Base-by-base conservation (phyloP, 192 early-diverging fungal species). In the Backusella psychrophila region DNA sequence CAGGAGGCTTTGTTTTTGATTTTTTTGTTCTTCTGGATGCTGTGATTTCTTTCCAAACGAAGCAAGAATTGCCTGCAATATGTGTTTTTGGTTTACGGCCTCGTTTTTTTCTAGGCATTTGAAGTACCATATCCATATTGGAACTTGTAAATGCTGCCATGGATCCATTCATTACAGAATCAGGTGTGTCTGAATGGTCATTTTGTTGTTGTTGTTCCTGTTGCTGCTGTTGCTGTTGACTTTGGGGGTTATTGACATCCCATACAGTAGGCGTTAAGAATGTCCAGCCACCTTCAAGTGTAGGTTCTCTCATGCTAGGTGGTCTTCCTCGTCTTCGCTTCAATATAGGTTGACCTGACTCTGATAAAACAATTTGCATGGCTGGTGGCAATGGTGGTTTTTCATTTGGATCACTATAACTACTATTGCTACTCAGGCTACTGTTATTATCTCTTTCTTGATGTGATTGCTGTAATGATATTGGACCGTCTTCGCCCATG, bases 21-120 rank as follows among this genome's bases (percentile, higher is more conserved):
- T 71, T 71, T 19, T 39, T 71, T 44, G 70, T 44, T 44, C 70
- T 71, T 71, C 70, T 71, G 31, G 70, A 44, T 31, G 70, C 70
- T 41, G 70, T 71, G 29, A 71, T 71, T 44, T 71, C 70, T 33
- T 77, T 76, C 82, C 82, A 83, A n/a, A 83, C 82, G 77, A 83
- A 83, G 38, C 82, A 83, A 42, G 82, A 78, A 36, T 83, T 83
- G 12, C 82, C 82, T 68, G 69, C 78, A 65, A 83, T 79, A 59
- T 79, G 82, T 11, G 77, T 83, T 52, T 83, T 83, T 36, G 82
- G 82, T 68, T 83, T 83, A 2, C 82, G 26, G 6, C 82, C 82
- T 44, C 82, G 75, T 69, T 83, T 83, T 65, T 83, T 83, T 33
- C 77, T 76, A 12, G 82, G 82, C 82, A 80, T 80, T 33, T 75